Conservation (phyloP, 2,329 filamentous ascomycete genomes). For the Ophiostoma ips region DNA sequence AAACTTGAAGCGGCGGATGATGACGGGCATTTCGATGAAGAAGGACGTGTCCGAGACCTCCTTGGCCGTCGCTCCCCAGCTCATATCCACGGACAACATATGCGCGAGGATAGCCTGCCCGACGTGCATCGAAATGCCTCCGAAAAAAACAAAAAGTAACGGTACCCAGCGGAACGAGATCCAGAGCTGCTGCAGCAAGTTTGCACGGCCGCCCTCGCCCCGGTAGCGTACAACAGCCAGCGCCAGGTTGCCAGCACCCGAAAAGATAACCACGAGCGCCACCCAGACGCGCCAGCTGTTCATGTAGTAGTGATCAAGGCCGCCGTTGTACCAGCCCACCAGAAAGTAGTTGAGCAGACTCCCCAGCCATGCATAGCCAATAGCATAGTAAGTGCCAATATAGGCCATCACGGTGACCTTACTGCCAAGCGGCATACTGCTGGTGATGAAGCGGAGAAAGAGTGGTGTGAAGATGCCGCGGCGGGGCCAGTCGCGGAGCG, state of each 20-base stretch:
- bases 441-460: slow-evolving; percentile 60
- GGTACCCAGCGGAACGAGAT: slow-evolving; percentile 63
- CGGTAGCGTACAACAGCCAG: slow-evolving; percentile 63
- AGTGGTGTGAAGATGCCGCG: slow-evolving; percentile 66
- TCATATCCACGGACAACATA: slow-evolving; percentile 77
- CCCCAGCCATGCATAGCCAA: slow-evolving; percentile 62
- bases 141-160: slow-evolving; percentile 66
- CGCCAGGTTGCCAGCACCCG: slow-evolving; percentile 57
- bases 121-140: slow-evolving; percentile 67
- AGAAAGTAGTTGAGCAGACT: slow-evolving; percentile 63
- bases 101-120: slow-evolving; percentile 66
- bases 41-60: slow-evolving; percentile 72
- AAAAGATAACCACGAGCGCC: slow-evolving; percentile 66
- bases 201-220: slow-evolving; percentile 39
- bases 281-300: slow-evolving; percentile 72
- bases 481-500: slow-evolving; percentile 57
- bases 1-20: slow-evolving; percentile 67
- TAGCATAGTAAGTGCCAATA: slow-evolving; percentile 69
- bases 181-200: slow-evolving; percentile 39
- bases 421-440: slow-evolving; percentile 59
- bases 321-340: slow-evolving; percentile 62
- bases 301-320: slow-evolving; percentile 67
- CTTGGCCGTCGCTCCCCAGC: slow-evolving; percentile 73
- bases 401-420: slow-evolving; percentile 67
- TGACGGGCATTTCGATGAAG: slow-evolving; percentile 69